Evolutionary conservation across 352 stramenopile genomes (phyloP).

Genomic region (Aphanomyces astaci): DNA sequence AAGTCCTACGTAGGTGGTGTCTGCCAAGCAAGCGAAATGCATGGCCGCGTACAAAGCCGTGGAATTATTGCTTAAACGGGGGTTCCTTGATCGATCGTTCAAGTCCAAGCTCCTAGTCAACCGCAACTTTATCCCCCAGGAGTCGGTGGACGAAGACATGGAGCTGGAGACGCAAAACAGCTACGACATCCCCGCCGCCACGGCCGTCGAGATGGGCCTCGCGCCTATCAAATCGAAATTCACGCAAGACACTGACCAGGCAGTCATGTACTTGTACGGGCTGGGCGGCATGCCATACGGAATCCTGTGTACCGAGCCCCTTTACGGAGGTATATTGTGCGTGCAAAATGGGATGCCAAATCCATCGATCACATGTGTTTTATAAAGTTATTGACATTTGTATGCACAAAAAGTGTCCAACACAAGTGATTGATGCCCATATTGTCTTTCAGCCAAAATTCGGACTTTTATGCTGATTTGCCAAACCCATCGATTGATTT

Average conservation of each 20-base stretch:
- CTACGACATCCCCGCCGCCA: conserved; percentile 78
- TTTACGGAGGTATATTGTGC: conserved; percentile 36
- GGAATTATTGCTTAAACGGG: conserved; percentile 59
- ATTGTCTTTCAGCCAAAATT: too few species aligned
- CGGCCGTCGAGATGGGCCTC: conserved; percentile 58
- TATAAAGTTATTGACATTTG: too few species aligned
- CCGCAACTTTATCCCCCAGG: not conserved
- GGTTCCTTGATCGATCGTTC: conserved; percentile 61
- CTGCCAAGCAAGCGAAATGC: conserved; percentile 55
- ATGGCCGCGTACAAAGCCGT: conserved; percentile 80
- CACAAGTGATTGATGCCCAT: too few species aligned
- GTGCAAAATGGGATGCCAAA: too few species aligned
- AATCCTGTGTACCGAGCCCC: conserved; percentile 62
- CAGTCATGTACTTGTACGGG: conserved; percentile 75
- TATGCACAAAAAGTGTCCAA: too few species aligned
- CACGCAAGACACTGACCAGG: conserved; percentile 24
- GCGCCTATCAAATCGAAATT: conserved; percentile 50
- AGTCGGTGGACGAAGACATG: conserved; percentile 10
- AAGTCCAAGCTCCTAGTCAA: conserved; percentile 60
- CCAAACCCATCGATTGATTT: too few species aligned
- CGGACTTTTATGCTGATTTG: too few species aligned
- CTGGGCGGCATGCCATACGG: conserved; percentile 56
- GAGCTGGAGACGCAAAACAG: conserved; percentile 75
- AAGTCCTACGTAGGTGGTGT: conserved; percentile 29
- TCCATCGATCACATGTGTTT: too few species aligned